Percentiles rank a stretch among this genome's conserved stretches.
phyloP scores from a whole-genome alignment of 2,329 filamentous ascomycete genomes.

The Fusarium sp. region DNA sequence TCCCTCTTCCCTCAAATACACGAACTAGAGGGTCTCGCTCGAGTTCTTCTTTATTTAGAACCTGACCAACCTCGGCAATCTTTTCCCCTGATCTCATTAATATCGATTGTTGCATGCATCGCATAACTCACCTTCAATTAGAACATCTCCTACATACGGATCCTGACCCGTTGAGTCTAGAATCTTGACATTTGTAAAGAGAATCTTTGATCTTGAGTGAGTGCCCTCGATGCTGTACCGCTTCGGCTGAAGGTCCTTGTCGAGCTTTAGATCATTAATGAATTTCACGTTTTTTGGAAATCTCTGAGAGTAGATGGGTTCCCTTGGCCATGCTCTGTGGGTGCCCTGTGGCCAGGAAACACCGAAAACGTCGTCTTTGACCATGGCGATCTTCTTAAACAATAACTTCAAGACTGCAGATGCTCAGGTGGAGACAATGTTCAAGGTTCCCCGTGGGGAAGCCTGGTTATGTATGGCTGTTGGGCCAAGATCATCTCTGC shows the following conservation, averaged over 20 bases:
- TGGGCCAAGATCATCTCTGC: background rate
- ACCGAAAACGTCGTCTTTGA: background rate
- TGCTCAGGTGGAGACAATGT: background rate
- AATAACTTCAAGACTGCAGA: background rate
- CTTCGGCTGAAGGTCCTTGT: background rate
- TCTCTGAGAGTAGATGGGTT: slow-evolving; percentile 5
- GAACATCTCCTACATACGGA: background rate
- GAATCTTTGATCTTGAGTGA: background rate
- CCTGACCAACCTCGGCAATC: background rate
- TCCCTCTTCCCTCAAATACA: slow-evolving; percentile 23
- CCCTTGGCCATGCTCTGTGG: slow-evolving; percentile 19
- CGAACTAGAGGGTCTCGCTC: background rate
- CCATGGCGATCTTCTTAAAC: slow-evolving; percentile 3
- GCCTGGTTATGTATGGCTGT: slow-evolving; percentile 4
- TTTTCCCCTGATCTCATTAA: background rate
- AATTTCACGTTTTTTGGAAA: background rate
- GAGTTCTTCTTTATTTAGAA: background rate
- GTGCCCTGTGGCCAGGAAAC: slow-evolving; percentile 19
- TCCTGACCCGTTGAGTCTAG: background rate
- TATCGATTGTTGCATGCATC: no score
- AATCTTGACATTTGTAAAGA: background rate
- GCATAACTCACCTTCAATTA: background rate
- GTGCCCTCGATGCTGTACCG: background rate
- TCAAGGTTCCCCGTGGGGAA: slow-evolving; percentile 8
- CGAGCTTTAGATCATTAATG: background rate